Percentiles rank a stretch among this genome's conserved stretches.
Evolutionary conservation across 2,329 filamentous ascomycete genomes (phyloP).

Genomic region (Lachnellula subtilissima): DNA sequence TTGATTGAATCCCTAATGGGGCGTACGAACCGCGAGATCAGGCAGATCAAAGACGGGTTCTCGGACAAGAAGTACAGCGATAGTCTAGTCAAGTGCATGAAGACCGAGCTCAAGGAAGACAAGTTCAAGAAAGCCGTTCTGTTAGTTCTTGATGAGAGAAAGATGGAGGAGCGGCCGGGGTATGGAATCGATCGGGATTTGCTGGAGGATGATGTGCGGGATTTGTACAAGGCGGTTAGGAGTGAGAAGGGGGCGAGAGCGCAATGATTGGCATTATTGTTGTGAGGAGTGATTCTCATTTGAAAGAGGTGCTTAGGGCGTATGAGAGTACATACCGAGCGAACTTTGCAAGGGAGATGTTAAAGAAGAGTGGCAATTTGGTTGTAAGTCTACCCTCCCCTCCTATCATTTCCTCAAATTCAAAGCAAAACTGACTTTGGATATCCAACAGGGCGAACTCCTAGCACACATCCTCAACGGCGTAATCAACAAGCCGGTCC

Average conservation of each 20-base stretch:
- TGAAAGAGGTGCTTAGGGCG: conserved; percentile 70
- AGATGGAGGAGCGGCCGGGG: conserved; percentile 65
- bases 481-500: conserved; percentile 89
- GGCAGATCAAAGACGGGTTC: conserved; percentile 81
- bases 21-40: conserved; percentile 79
- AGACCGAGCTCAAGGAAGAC: conserved; percentile 86
- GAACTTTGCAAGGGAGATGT: conserved; percentile 84
- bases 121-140: conserved; percentile 91
- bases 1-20: conserved; percentile 93
- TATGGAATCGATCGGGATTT: conserved; percentile 37
- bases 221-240: conserved; percentile 63
- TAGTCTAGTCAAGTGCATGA: conserved; percentile 78
- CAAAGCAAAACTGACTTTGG: not conserved
- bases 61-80: conserved; percentile 88
- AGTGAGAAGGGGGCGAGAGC: conserved; percentile 75
- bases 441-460: conserved; percentile 70
- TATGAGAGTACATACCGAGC: conserved; percentile 70
- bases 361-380: conserved; percentile 84
- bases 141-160: conserved; percentile 72
- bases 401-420: not conserved
- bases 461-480: conserved; percentile 94
- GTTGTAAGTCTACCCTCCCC: conserved; percentile 60
- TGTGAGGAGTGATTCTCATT: conserved; percentile 71
- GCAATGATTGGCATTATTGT: conserved; percentile 84
- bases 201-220: conserved; percentile 67